Evolutionary conservation across 306 rosid species (phyloP), one percentile per base, ranked within the genome.

Genomic region (Astragalus membranaceus): DNA sequence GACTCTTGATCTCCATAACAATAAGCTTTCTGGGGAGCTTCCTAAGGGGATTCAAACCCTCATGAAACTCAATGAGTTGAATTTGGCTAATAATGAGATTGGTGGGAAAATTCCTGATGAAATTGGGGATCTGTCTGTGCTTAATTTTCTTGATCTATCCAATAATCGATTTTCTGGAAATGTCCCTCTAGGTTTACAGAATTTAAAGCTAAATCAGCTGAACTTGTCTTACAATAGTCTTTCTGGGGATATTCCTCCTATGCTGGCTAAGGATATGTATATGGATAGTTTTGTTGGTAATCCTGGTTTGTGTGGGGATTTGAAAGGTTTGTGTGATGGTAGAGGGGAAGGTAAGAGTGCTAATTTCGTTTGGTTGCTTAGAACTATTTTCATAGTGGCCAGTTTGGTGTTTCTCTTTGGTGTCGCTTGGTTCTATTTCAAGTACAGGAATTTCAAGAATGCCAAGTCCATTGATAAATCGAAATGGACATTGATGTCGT

Each of bases 401-500:
- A 82, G 76, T 12, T 17, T 81, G 32, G 88, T 90, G 54, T 88
- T 93, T 29, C 74, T 83, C 4, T 69, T 83, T 9, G 97, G 97
- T 0, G 85, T 88, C 68, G 78, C 85, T 36, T 85, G 91, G 88
- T 87, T 94, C 77, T 91, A 80, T 80, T 70, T 85, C 54, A 88
- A 80, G 85, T 90, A 90, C 75, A 83, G 57, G 78, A 83, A 74
- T 50, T 87, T 84, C 72, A 83, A 83, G 70, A 75, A 32, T 48
- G 79, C 86, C 0, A 77, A 83, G 48, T 75, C 87, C n/a, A 72
- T 76, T n/a, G 92, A 85, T 85, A 84, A 85, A 47, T 85, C 96
- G 0, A 90, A 82, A 78, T 94, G 96, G 97, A 94, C 91, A 0
- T 37, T 94, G 80, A 87, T 87, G 90, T 94, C 98, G n/a, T 94